phyloP scores from a whole-genome alignment of 2,329 filamentous ascomycete species.

The Exophiala mesophila region DNA sequence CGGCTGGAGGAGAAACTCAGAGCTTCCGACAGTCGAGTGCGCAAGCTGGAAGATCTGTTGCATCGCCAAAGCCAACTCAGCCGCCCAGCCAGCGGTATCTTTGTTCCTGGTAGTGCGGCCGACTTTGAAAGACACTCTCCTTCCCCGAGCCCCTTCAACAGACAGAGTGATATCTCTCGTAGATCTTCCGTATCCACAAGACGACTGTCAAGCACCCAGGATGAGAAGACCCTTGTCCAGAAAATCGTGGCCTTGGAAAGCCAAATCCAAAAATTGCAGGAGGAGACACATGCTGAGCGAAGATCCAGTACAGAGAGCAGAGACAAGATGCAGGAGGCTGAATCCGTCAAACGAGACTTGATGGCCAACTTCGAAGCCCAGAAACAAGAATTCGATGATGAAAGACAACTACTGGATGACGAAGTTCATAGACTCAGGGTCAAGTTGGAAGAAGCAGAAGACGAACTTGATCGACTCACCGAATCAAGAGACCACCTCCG shows the following conservation, averaged over 20 bases:
- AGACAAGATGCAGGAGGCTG: conserved; percentile 71
- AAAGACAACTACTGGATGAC: conserved; percentile 74
- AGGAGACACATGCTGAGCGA: conserved; percentile 60
- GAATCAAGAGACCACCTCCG: conserved; percentile 81
- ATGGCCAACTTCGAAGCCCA: conserved; percentile 92
- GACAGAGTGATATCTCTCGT: conserved; percentile 46
- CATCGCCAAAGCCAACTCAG: conserved; percentile 68
- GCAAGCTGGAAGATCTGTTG: conserved; percentile 84
- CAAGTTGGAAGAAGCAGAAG: conserved; percentile 81
- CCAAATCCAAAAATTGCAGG: conserved; percentile 67
- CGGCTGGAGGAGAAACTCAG: conserved; percentile 69
- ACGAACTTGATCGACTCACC: conserved; percentile 79
- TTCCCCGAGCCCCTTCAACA: conserved; percentile 34
- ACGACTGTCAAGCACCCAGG: conserved; percentile 54
- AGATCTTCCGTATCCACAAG: conserved; percentile 58
- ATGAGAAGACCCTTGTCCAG: conserved; percentile 59
- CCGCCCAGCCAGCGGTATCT: conserved; percentile 50
- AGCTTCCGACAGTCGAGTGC: conserved; percentile 82
- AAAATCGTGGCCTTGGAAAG: conserved; percentile 66
- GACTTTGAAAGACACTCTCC: conserved; percentile 30
- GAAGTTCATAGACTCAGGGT: conserved; percentile 73
- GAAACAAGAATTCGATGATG: conserved; percentile 79
- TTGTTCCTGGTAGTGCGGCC: conserved; percentile 38
- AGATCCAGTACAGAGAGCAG: conserved; percentile 49
- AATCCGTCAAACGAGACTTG: conserved; percentile 88